Evolutionary conservation across 2,329 filamentous ascomycete genomes (phyloP).

Genomic region (Cadophora gregata): DNA sequence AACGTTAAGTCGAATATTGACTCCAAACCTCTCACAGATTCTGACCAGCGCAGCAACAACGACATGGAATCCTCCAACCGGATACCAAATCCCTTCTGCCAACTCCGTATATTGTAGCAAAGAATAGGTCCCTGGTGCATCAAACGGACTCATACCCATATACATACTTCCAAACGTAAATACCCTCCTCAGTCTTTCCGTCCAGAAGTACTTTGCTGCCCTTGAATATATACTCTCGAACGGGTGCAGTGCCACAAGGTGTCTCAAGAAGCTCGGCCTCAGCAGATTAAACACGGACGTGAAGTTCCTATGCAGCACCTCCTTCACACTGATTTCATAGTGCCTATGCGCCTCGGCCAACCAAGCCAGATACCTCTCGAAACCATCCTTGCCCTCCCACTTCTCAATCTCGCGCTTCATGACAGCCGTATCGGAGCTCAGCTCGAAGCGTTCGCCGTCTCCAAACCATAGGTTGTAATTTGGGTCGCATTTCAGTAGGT

Average conservation of each 20-base stretch:
- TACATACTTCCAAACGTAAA: conserved; percentile 86
- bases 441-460: conserved; percentile 67
- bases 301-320: conserved; percentile 73
- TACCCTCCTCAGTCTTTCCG: conserved; percentile 69
- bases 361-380: conserved; percentile 71
- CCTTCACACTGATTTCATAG: conserved; percentile 69
- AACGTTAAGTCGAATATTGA: conserved; percentile 65
- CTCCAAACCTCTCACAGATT: conserved; percentile 66
- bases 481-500: conserved; percentile 73
- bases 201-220: conserved; percentile 71
- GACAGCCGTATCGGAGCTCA: conserved; percentile 70
- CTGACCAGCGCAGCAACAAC: conserved; percentile 67
- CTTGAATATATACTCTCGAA: conserved; percentile 74
- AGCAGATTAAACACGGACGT: conserved; percentile 62
- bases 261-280: conserved; percentile 61
- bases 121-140: conserved; percentile 76
- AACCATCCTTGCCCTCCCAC: conserved; percentile 75
- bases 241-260: conserved; percentile 68
- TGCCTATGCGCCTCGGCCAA: conserved; percentile 71
- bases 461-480: conserved; percentile 80
- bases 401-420: conserved; percentile 76
- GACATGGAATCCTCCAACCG: conserved; percentile 71
- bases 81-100: conserved; percentile 79
- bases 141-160: conserved; percentile 81
- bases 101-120: conserved; percentile 78